phyloP scores from a whole-genome alignment of 768 basidiomycete species.

The Paxillus rubicundulus region DNA sequence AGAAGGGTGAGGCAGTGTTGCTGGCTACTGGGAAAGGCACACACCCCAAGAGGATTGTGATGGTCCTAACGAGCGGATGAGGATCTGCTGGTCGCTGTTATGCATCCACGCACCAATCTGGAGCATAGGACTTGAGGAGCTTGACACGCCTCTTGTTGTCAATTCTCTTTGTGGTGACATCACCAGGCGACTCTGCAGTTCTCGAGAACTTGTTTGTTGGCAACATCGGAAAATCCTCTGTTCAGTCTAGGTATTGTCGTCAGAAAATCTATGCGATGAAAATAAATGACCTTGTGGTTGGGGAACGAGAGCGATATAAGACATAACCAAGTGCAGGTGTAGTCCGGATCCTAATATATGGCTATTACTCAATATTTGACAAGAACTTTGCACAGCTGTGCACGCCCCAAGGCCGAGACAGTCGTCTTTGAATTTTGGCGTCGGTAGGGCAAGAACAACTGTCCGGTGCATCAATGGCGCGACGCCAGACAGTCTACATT shows the following conservation, averaged over 20 bases:
- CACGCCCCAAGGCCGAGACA: neutral
- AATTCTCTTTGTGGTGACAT: slow-evolving; percentile 13
- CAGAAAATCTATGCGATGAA: neutral
- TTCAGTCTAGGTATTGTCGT: neutral
- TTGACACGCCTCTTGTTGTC: slow-evolving; percentile 33
- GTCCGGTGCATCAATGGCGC: too few species aligned
- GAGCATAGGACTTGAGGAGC: slow-evolving; percentile 62
- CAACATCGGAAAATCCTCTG: slow-evolving; percentile 13
- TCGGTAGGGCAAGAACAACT: neutral
- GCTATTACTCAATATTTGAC: too few species aligned
- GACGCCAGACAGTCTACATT: too few species aligned
- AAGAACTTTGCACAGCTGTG: slow-evolving; percentile 1
- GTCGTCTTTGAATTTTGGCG: neutral
- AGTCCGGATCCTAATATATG: neutral
- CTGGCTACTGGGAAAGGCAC: slow-evolving; percentile 15
- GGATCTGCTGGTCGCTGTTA: neutral
- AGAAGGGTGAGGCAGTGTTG: neutral
- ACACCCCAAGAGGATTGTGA: slow-evolving; percentile 67
- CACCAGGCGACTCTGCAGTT: neutral
- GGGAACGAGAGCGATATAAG: neutral
- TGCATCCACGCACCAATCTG: slow-evolving; percentile 63
- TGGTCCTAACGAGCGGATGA: slow-evolving; percentile 44
- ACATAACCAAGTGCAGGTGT: neutral
- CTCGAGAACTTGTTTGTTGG: slow-evolving; percentile 4
- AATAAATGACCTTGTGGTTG: neutral